A percentile compares a stretch with the other conserved stretches of the same genome.
These are phyloP conservation scores for Lipomyces chichibuensis DNA, from an alignment of 805 yeast genomes.

Conservation along the genomic window DNA sequence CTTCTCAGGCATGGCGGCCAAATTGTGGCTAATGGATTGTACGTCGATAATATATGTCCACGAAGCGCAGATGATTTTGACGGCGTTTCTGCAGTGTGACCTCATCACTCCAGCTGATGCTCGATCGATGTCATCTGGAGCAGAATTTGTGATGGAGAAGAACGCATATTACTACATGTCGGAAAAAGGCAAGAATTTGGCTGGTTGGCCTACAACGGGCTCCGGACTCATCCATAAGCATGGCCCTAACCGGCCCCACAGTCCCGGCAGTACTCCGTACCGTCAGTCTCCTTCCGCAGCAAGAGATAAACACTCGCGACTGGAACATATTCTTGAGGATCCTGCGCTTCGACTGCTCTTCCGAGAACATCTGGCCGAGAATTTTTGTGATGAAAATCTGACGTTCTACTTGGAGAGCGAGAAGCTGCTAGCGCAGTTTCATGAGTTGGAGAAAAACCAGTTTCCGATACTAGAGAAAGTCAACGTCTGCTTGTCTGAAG, in stretches of 20 bases:
- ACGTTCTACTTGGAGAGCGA: conserved; percentile 67
- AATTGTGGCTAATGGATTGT: conserved; percentile 91
- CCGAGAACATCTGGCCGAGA: conserved; percentile 63
- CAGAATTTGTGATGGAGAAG: conserved; percentile 10
- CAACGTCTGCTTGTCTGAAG: conserved; percentile 50
- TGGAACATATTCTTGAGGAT: conserved; percentile 59
- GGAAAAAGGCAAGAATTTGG: conserved; percentile 19
- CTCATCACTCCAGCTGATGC: conserved; percentile 16
- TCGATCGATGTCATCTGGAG: background rate
- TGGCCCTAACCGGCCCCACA: background rate
- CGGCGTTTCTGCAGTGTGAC: conserved; percentile 49
- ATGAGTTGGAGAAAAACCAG: conserved; percentile 14
- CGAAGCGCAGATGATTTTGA: conserved; percentile 85
- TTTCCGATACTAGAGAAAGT: conserved; percentile 14
- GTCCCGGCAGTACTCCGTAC: conserved; percentile 6
- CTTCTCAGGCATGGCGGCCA: conserved; percentile 73
- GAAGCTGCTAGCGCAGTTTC: conserved; percentile 45
- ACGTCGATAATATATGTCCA: conserved; percentile 82
- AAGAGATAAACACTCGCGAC: conserved; percentile 15
- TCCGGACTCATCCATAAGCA: background rate
- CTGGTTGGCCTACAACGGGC: conserved; percentile 23
- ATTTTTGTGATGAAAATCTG: conserved; percentile 74
- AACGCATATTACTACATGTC: conserved; percentile 22
- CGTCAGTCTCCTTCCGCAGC: conserved; percentile 7
- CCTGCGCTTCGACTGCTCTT: conserved; percentile 77